phyloP scores from a whole-genome alignment of 176 grass and related monocot species.

The Stipa capillata region DNA sequence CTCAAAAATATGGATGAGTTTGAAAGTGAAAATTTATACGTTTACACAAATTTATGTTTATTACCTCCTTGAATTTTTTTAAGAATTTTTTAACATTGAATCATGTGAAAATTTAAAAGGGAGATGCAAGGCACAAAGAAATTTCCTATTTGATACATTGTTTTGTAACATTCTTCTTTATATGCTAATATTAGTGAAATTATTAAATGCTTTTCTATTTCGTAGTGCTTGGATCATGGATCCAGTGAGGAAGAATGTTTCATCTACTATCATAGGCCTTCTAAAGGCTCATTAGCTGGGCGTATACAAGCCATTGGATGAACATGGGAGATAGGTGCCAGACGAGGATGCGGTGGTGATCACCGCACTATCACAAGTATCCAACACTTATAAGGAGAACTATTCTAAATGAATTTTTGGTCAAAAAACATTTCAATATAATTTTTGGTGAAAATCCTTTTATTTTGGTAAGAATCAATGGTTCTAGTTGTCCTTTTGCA shows the following conservation, averaged over 20 bases:
- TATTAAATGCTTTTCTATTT: background rate
- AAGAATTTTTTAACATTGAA: background rate
- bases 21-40: no score
- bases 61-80: no score
- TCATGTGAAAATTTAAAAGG: background rate
- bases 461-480: background rate
- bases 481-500: background rate
- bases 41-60: no score
- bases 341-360: background rate
- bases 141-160: background rate
- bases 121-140: background rate
- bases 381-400: background rate
- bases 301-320: background rate
- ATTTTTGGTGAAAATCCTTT: background rate
- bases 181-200: background rate
- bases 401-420: background rate
- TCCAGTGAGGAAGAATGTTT: background rate
- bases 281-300: background rate
- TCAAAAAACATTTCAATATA: background rate
- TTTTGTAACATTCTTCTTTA: background rate
- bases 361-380: background rate
- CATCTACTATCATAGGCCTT: background rate
- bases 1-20: no score
- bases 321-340: background rate
- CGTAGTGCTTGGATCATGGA: background rate